phyloP scores from a whole-genome alignment of 371 early-diverging fungal species.

The Mortierella sp. region DNA sequence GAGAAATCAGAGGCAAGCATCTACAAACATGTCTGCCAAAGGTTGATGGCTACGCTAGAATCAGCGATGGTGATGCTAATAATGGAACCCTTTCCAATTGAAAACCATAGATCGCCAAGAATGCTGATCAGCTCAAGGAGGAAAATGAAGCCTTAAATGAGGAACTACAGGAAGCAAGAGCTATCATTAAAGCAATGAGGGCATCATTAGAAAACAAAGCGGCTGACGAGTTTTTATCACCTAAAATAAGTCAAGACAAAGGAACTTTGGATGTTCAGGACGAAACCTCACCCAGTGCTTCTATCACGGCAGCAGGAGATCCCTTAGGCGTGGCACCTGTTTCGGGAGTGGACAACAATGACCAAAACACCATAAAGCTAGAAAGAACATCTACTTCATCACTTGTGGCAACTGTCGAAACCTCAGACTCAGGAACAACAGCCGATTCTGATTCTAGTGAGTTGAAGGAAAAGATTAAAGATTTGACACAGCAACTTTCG shows the following conservation, averaged over 20 bases:
- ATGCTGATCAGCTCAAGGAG: slow-evolving; percentile 33
- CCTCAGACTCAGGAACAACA: not conserved
- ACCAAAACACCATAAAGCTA: not conserved
- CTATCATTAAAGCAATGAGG: slow-evolving; percentile 46
- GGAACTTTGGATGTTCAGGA: slow-evolving; percentile 2
- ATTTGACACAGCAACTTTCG: slow-evolving; percentile 18
- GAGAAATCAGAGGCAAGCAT: slow-evolving; percentile 47
- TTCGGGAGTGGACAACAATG: not conserved
- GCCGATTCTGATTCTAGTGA: not conserved
- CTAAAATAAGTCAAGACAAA: slow-evolving; percentile 16
- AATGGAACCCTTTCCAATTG: not conserved
- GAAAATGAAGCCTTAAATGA: slow-evolving; percentile 45
- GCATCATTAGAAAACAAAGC: slow-evolving; percentile 41
- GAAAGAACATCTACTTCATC: not conserved
- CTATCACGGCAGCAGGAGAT: not conserved
- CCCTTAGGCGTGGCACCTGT: not conserved
- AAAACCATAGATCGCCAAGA: slow-evolving; percentile 28
- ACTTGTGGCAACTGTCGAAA: not conserved
- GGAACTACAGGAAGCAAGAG: slow-evolving; percentile 41
- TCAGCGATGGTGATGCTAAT: not conserved
- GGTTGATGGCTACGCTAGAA: not conserved
- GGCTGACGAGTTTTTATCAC: slow-evolving; percentile 40
- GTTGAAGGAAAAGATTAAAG: slow-evolving; percentile 18
- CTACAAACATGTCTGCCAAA: not conserved
- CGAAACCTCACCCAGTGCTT: not conserved